Percentiles rank a stretch among this genome's conserved stretches.
Conservation (phyloP, 2,329 filamentous ascomycete genomes). For the Pezicula rhizophila region DNA sequence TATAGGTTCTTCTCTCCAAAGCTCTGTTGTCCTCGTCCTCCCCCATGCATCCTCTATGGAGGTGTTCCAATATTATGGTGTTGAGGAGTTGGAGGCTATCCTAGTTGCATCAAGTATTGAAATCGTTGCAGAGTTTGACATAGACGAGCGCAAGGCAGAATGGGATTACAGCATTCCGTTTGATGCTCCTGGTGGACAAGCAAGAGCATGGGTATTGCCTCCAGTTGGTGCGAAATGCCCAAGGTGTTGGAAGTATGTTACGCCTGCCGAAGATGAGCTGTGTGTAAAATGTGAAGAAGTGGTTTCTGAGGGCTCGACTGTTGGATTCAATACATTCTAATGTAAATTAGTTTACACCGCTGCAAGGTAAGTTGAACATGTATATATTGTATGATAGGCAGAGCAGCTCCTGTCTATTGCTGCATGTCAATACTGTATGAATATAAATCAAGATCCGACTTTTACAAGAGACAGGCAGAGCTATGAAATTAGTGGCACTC, state of each 20-base stretch:
- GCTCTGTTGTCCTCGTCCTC: constrained; percentile 55
- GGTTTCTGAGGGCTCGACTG: constrained; percentile 30
- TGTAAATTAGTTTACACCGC: too few species aligned
- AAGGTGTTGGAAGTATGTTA: constrained; percentile 83
- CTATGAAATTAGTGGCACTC: too few species aligned
- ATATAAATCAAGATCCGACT: too few species aligned
- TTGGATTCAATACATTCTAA: too few species aligned
- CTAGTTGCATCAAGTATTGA: constrained; percentile 65
- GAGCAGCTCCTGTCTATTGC: too few species aligned
- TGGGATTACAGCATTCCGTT: constrained; percentile 39
- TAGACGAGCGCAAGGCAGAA: constrained; percentile 33
- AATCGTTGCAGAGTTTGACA: constrained; percentile 21
- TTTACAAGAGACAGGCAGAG: too few species aligned
- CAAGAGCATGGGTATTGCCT: constrained; percentile 27
- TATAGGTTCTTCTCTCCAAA: constrained; percentile 77
- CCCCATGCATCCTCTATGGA: constrained; percentile 26
- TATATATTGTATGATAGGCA: too few species aligned
- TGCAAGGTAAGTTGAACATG: too few species aligned
- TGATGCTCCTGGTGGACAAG: constrained; percentile 15
- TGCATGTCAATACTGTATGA: too few species aligned
- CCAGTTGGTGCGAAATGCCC: constrained; percentile 64
- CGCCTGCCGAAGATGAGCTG: constrained; percentile 57
- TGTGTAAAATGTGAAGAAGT: constrained; percentile 70
- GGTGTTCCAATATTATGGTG: constrained; percentile 22
- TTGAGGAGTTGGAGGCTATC: constrained; percentile 42